Evolutionary conservation across 192 early-diverging fungal species (phyloP).

Genomic region (Obelidium mucronatum): DNA sequence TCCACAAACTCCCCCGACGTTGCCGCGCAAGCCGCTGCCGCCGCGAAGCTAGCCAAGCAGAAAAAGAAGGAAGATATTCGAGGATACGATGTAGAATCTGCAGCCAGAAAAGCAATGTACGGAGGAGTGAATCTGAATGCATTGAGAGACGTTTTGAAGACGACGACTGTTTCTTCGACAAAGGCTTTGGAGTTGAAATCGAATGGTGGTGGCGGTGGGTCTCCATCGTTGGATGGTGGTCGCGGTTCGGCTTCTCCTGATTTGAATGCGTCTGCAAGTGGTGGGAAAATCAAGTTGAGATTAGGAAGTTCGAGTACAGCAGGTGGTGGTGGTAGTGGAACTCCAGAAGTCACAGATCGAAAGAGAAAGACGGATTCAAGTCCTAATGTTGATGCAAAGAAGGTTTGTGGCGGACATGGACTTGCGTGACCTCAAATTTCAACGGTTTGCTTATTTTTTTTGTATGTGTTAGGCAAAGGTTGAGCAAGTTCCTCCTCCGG

Average conservation of each 20-base stretch:
- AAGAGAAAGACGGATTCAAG: not conserved
- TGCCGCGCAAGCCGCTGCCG: not conserved
- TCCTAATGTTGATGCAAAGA: not conserved
- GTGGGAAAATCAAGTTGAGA: conserved; percentile 4
- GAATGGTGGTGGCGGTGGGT: not conserved
- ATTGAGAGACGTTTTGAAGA: not conserved
- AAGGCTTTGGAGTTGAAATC: not conserved
- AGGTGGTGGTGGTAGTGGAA: not conserved
- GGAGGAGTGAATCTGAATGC: conserved; percentile 9
- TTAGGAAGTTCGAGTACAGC: too few species aligned
- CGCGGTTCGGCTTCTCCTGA: not conserved
- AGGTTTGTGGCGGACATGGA: not conserved
- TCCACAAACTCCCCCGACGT: not conserved
- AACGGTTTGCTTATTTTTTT: too few species aligned
- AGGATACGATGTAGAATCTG: conserved; percentile 23
- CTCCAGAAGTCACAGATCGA: not conserved
- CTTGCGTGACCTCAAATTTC: too few species aligned
- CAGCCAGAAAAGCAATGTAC: conserved; percentile 30
- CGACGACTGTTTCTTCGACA: not conserved
- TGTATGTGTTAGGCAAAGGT: too few species aligned
- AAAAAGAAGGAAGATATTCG: conserved; percentile 28
- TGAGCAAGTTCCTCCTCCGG: not conserved
- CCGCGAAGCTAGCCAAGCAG: conserved; percentile 19
- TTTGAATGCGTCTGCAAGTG: not conserved
- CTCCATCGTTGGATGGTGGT: not conserved